Evolutionary conservation across 106 monocot genomes (phyloP), one percentile per base, ranked within the genome.

Genomic region (Alisma plantagoaquatica): DNA sequence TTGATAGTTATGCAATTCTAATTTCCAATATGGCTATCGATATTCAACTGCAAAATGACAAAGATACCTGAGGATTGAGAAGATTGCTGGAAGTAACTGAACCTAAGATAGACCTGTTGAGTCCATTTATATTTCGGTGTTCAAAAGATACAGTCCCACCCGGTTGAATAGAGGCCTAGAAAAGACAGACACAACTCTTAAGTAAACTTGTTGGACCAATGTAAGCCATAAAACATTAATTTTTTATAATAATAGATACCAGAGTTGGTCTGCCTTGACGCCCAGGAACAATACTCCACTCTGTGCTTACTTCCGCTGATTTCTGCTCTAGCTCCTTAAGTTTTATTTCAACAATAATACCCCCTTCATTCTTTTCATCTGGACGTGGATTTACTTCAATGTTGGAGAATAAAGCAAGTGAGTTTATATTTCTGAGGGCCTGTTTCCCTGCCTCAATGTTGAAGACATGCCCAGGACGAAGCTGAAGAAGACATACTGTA

Each of bases 361-460:
- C 98, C 52, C 96, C 89, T 69, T 98, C 98, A 67, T 57, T 90
- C 56, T 85, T 98, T 70, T 86, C 90, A 77, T 98, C 98, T 56
- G 78, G 81, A 19, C 79, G 67, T 35, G 98, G 98, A 45, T 90
- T 90, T 57, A 98, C 90, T 47, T 90, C 90, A 72, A 86, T 90
- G 56, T 90, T 90, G 53, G 98, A 98, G 56, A 98, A 90, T 18
- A 98, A 54, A 48, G 66, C 73, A 61, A 98, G 82, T 24, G 98
- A 85, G 68, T 90, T 86, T 33, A 98, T 79, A 64, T 98, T 98
- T 60, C 82, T 76, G 7, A 90, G 61, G 57, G 85, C 98, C 70
- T 82, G 85, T 46, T 98, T 90, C 23, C 85, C 85, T 23, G 98
- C 98, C 64, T 86, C 98, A 29, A 98, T 90, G 43, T 98, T 98